Percentiles rank a stretch among this genome's conserved stretches.
phyloP scores from a whole-genome alignment of 257 asterid species.

The Capsicum chinense region DNA sequence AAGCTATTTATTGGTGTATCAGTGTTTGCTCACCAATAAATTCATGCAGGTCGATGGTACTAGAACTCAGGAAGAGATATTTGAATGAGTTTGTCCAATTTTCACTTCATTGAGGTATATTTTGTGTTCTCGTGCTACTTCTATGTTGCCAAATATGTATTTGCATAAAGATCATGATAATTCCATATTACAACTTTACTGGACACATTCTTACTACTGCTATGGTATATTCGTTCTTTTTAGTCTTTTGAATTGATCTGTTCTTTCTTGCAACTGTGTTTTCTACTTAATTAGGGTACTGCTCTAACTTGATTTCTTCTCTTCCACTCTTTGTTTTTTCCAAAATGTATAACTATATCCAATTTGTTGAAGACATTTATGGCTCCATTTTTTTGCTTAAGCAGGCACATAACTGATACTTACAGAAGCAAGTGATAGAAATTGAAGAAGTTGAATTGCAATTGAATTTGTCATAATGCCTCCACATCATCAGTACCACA shows the following conservation, averaged over 20 bases:
- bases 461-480: no score
- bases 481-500: no score
- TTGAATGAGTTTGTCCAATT: slow-evolving; percentile 68
- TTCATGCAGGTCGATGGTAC: slow-evolving; percentile 78
- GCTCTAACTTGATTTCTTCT: background rate
- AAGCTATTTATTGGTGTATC: background rate
- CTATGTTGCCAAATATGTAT: background rate
- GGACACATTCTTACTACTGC: background rate
- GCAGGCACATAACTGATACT: slow-evolving; percentile 10
- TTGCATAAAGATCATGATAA: slow-evolving; percentile 10
- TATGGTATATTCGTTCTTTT: background rate
- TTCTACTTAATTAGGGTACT: background rate
- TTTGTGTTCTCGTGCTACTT: background rate
- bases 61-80: slow-evolving; percentile 87
- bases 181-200: background rate
- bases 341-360: background rate
- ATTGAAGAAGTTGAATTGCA: background rate
- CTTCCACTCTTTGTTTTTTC: no score
- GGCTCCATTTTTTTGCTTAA: background rate
- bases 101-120: slow-evolving; percentile 66
- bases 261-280: background rate
- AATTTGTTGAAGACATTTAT: background rate
- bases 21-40: background rate
- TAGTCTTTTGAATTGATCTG: background rate
- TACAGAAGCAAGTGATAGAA: background rate